phyloP scores from a whole-genome alignment of 371 early-diverging fungal species.

The Mucor sp. region DNA sequence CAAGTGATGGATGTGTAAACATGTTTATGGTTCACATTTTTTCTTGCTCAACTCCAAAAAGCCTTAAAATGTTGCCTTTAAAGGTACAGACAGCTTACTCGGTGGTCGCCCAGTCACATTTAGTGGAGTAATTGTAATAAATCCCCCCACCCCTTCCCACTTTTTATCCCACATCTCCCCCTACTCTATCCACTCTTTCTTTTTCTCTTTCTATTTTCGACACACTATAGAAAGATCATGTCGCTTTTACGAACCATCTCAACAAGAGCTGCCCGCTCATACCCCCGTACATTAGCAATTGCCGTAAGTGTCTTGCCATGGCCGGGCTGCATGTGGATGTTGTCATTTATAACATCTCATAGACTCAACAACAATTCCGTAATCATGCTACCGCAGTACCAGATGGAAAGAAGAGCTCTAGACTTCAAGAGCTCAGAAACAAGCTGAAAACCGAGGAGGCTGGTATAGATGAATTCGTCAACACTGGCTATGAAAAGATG shows the following conservation, averaged over 20 bases:
- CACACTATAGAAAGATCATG: not conserved
- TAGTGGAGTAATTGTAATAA: not conserved
- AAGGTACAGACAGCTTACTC: conserved; percentile 6
- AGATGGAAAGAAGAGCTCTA: conserved; percentile 11
- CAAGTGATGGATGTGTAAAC: not conserved
- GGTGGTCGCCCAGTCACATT: conserved; percentile 14
- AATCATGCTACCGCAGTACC: conserved; percentile 21
- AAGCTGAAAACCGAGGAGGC: conserved; percentile 18
- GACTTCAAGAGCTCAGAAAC: conserved; percentile 21
- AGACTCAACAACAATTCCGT: conserved; percentile 23
- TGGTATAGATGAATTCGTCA: conserved; percentile 72
- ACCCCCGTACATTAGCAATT: conserved; percentile 7
- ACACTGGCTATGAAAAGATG: conserved; percentile 51
- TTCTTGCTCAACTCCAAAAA: conserved; percentile 3
- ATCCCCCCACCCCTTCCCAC: conserved; percentile 5
- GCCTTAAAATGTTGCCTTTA: conserved; percentile 10
- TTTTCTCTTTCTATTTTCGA: not conserved
- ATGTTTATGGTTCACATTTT: not conserved
- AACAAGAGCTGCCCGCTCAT: conserved; percentile 7
- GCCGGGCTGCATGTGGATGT: not conserved
- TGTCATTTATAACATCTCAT: not conserved
- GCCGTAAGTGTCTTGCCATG: conserved; percentile 6
- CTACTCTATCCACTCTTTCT: not conserved
- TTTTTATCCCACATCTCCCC: not conserved
- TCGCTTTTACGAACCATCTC: conserved; percentile 14